Evolutionary conservation across 2,329 filamentous ascomycete species (phyloP), one percentile per base, ranked within the genome.

Genomic region (Lecanosticta acicola): DNA sequence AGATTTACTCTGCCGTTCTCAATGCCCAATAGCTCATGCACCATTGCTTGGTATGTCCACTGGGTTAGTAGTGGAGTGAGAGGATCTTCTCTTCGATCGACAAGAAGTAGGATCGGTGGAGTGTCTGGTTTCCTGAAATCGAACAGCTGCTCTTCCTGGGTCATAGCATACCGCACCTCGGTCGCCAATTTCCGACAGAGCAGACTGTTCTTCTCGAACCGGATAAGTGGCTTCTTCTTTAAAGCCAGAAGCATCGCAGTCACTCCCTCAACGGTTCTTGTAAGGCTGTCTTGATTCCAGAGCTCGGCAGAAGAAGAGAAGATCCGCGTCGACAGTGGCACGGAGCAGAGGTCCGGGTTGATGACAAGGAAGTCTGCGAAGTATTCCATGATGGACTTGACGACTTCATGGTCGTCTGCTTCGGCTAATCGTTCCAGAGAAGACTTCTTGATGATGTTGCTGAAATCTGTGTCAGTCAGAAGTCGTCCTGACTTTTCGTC

Each of bases 21-120:
- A 55, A 98, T 95, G 3, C 93, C 93, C 10, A 98, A 75, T 1
- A 97, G 72, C 62, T 98, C 93, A 64, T 98, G 93, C 0, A 98
- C 93, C 90, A 98, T 98, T n/a, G 93, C 93, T 69, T 98, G 93
- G 62, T 98, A 98, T 19, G 93, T 98, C 93, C 93, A 98, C 65
- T 98, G 93, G 2, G 89, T 95, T 39, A 98, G 76, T 9, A 98
- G 72, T 0, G 93, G 93, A 3, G 93, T 98, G 41, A 97, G 85
- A 0, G 93, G 91, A 60, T 98, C 93, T 63, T 96, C 90, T 65
- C 93, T 80, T 34, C 93, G 81, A 68, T 98, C 93, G 21, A 98
- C 71, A 43, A 98, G 80, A 26, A 98, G 76, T 11, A 98, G 74
- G 57, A 98, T 90, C 0, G 94, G 93, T 7, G 91, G 87, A 0